Conservation (phyloP, 352 stramenopile species). For the Globisporangium abappressorium region DNA sequence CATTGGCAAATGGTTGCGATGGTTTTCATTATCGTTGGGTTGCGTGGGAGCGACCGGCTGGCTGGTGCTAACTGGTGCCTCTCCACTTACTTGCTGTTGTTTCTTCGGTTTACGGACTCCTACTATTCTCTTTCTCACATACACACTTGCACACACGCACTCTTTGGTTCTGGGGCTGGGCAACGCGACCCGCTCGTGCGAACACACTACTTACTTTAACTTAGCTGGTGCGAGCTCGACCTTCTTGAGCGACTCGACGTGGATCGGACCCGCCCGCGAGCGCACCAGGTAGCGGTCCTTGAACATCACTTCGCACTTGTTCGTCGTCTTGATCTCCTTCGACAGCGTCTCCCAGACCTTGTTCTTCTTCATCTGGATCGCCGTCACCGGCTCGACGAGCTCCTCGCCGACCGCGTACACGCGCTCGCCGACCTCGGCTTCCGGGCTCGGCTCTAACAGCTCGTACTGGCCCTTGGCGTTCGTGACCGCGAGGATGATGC, state of each 20-base stretch:
- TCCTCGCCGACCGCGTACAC: constrained; percentile 75
- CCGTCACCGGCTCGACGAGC: constrained; percentile 60
- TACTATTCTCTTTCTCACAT: neutral
- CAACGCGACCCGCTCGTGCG: neutral
- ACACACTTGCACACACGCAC: constrained; percentile 2
- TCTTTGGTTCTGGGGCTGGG: neutral
- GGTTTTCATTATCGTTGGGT: neutral
- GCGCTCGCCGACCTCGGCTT: constrained; percentile 67
- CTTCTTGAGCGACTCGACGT: constrained; percentile 68
- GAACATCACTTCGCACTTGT: constrained; percentile 75
- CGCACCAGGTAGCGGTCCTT: constrained; percentile 55
- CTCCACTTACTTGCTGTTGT: neutral
- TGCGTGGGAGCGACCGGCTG: neutral
- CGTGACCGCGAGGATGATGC: constrained; percentile 48
- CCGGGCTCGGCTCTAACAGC: constrained; percentile 55
- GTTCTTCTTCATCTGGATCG: constrained; percentile 86
- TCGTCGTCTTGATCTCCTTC: constrained; percentile 77
- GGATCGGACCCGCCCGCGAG: constrained; percentile 48
- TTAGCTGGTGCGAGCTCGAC: constrained; percentile 23
- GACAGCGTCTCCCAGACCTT: constrained; percentile 75
- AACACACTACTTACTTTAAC: constrained; percentile 16
- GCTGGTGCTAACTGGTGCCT: neutral
- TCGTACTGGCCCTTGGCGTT: constrained; percentile 60
- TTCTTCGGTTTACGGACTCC: neutral
- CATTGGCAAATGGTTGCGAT: neutral